Conservation (phyloP, 2,329 filamentous ascomycete genomes). For the Chaetomium strumarium region DNA sequence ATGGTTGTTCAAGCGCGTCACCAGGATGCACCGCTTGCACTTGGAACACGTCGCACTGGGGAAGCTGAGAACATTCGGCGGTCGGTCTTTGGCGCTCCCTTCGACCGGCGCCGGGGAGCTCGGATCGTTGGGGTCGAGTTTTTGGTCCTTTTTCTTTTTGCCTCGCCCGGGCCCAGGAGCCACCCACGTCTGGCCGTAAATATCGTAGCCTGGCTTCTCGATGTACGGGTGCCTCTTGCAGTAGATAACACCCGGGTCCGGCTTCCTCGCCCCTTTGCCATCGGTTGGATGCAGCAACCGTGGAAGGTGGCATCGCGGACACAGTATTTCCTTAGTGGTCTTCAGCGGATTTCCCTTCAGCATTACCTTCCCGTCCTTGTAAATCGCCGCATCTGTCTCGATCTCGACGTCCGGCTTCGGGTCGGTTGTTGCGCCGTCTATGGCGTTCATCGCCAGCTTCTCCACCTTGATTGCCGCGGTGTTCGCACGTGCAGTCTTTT, state of each 20-base stretch:
- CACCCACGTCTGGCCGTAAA: conserved; percentile 77
- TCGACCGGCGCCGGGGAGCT: conserved; percentile 31
- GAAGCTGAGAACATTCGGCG: conserved; percentile 57
- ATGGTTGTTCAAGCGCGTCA: conserved; percentile 61
- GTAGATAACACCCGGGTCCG: conserved; percentile 64
- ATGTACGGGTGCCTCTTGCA: conserved; percentile 77
- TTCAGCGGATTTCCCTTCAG: conserved; percentile 68
- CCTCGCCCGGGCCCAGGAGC: conserved; percentile 63
- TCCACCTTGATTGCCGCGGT: conserved; percentile 60
- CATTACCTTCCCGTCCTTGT: conserved; percentile 62
- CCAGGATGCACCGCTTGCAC: conserved; percentile 60
- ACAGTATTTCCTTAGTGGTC: conserved; percentile 65
- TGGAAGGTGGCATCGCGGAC: conserved; percentile 68
- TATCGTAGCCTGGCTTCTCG: conserved; percentile 68
- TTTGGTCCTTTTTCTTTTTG: conserved; percentile 74
- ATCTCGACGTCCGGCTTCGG: conserved; percentile 50
- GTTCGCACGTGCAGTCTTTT: conserved; percentile 66
- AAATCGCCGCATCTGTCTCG: conserved; percentile 63
- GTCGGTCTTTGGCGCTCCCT: conserved; percentile 45
- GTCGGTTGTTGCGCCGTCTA: conserved; percentile 48
- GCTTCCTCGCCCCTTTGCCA: conserved; percentile 59
- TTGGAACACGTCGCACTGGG: conserved; percentile 62
- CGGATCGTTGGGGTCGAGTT: conserved; percentile 40
- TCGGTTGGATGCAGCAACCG: conserved; percentile 67
- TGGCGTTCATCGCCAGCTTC: conserved; percentile 52